Percentiles rank a stretch among this genome's conserved stretches.
Conservation (phyloP, 139 green algal species). For the Chlorella sp. region DNA sequence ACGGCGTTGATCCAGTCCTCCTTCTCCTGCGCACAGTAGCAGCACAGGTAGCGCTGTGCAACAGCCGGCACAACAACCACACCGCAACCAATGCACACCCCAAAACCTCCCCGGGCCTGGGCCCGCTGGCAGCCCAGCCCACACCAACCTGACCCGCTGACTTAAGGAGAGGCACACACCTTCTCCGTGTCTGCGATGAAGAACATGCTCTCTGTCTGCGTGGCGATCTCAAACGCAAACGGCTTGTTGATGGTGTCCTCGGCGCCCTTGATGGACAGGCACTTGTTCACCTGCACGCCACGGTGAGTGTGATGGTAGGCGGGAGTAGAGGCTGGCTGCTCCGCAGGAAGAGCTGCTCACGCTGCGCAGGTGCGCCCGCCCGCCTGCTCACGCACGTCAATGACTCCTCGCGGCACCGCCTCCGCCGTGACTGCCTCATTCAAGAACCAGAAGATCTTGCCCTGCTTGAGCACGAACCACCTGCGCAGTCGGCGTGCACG, state of each 20-base stretch:
- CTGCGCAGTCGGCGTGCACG: too few species aligned
- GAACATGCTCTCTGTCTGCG: constrained; percentile 73
- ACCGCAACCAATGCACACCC: too few species aligned
- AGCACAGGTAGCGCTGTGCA: not conserved
- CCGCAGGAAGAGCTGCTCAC: too few species aligned
- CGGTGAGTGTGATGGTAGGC: not conserved
- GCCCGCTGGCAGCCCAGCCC: not conserved
- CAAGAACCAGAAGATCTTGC: constrained; percentile 99
- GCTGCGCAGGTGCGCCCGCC: too few species aligned
- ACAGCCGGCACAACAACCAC: too few species aligned
- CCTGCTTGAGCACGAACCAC: constrained; percentile 98
- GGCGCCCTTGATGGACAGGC: constrained; percentile 95
- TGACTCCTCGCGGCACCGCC: constrained; percentile 83
- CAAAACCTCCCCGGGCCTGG: too few species aligned
- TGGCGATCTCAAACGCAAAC: constrained; percentile 95
- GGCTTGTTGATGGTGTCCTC: constrained; percentile 94
- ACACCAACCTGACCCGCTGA: not conserved
- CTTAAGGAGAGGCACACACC: constrained; percentile 20
- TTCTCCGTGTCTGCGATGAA: constrained; percentile 92
- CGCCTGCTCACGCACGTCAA: constrained; percentile 68
- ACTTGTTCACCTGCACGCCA: constrained; percentile 71
- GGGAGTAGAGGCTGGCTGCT: not conserved
- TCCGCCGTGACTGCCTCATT: constrained; percentile 75
- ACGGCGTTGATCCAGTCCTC: constrained; percentile 99
- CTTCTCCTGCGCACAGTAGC: constrained; percentile 60